Base-by-base conservation (phyloP, 805 yeast genomes). In the Dipodascopsis uninucleata region DNA sequence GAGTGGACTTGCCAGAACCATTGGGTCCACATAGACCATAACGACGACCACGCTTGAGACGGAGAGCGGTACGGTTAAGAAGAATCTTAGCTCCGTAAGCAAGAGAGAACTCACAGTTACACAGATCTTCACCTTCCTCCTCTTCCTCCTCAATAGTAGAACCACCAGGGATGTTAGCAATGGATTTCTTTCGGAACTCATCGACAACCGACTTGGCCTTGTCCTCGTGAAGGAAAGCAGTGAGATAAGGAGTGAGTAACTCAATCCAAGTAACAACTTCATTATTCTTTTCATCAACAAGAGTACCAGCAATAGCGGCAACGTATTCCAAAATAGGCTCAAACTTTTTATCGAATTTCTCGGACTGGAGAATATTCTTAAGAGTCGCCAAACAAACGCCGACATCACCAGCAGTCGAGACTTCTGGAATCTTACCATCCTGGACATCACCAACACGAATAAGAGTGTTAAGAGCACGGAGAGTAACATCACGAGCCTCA, bases 51-150 rank as follows among this genome's bases (percentile, higher is more conserved):
- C 96, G 83, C 88, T 87, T 88, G 71, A 93, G 84, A 77, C 98
- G 88, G 71, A 93, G 82, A 78, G 90, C 97, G 62, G 98, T 93
- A 77, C 93, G 90, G 90, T 93, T 93, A 75, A 93, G 87, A 77
- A 93, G 81, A 80, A 93, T 93, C 86, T 93, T 93, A 68, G 98
- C 98, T 90, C 98, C 99, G 75, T 93, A 93, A 72, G 99, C 99
- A 67, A 93, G 81, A 53, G 98, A 93, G 89, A 93, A 93, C 82
- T 93, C 98, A 85, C 97, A 90, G 95, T 93, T 93, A 83, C 98
- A 93, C 69, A 93, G 80, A 71, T 93, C 97, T 79, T 93, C 97
- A 77, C 97, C 98, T 70, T 93, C 97, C 69, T 88, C 97, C 69
- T 83, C 93, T 75, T 90, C 97, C 63, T 77, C 81, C 59, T 71